These are phyloP conservation scores for Dioscorea zingiberensis DNA, from an alignment of 106 monocot genomes.

Conservation along the genomic window DNA sequence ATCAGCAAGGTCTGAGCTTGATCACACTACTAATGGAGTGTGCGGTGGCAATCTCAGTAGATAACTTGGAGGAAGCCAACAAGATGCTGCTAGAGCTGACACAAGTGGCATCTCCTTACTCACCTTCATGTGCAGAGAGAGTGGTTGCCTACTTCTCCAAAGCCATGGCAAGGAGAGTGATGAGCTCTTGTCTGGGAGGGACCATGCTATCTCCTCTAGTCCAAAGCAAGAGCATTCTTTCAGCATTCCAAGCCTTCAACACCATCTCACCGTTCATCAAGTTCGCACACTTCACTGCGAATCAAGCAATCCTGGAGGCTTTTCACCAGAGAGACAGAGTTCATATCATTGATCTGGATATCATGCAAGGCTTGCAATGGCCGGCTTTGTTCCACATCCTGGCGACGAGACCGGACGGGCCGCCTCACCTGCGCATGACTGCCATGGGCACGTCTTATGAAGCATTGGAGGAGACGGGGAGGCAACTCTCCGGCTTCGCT, in stretches of 20 bases:
- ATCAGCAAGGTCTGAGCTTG: constrained; percentile 15
- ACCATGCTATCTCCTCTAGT: constrained; percentile 10
- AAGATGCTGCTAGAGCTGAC: constrained; percentile 28
- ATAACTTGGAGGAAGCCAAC: constrained; percentile 28
- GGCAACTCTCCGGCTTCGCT: constrained; percentile 29
- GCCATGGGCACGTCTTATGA: constrained; percentile 19
- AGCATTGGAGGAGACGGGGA: constrained; percentile 29
- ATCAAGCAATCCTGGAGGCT: constrained; percentile 42
- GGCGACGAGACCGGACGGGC: constrained; percentile 23
- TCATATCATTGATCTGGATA: constrained; percentile 47
- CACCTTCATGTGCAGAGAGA: constrained; percentile 34
- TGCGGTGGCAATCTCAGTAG: constrained; percentile 33
- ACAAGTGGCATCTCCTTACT: constrained; percentile 31
- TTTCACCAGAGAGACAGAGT: constrained; percentile 16
- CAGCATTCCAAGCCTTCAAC: constrained; percentile 33
- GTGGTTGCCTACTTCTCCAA: constrained; percentile 43
- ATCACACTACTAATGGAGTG: constrained; percentile 34
- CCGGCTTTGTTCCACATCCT: constrained; percentile 43
- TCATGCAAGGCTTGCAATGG: constrained; percentile 60
- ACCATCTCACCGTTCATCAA: constrained; percentile 37
- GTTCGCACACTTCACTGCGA: constrained; percentile 40
- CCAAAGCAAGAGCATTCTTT: constrained; percentile 10
- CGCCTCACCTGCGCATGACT: constrained; percentile 31
- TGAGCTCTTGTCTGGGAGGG: constrained; percentile 21
- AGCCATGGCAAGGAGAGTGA: constrained; percentile 26